These are phyloP conservation scores for Geotrichum carabidarum DNA, from an alignment of 1,139 yeast species.

Conservation along the genomic window DNA sequence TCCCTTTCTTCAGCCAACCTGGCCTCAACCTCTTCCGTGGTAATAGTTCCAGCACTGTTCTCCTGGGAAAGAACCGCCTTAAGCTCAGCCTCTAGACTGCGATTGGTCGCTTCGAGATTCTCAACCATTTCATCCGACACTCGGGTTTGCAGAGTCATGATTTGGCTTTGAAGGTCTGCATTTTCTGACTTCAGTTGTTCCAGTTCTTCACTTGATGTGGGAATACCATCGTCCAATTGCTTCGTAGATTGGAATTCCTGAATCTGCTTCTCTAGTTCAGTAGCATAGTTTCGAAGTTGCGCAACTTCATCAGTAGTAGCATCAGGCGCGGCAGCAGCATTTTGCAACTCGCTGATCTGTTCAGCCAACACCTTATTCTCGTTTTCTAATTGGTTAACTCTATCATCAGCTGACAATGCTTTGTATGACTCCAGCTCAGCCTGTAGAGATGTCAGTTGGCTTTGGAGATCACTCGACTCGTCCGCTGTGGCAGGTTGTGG, in stretches of 20 bases:
- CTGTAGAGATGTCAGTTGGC: constrained; percentile 30
- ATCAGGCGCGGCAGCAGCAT: constrained; percentile 24
- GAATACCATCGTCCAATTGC: constrained; percentile 21
- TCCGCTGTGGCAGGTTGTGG: no score
- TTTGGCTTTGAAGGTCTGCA: constrained; percentile 24
- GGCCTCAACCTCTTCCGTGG: neutral
- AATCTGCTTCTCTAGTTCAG: constrained; percentile 27
- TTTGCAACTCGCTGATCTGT: constrained; percentile 22
- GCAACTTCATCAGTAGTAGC: constrained; percentile 23
- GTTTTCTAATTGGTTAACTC: constrained; percentile 1
- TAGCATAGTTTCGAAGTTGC: constrained; percentile 30
- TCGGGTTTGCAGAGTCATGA: constrained; percentile 22
- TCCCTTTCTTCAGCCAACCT: constrained; percentile 9
- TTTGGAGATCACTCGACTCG: constrained; percentile 25
- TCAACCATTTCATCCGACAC: constrained; percentile 17
- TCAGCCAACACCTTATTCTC: constrained; percentile 5
- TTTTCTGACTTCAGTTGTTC: constrained; percentile 22
- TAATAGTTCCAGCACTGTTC: constrained; percentile 24
- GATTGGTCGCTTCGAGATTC: constrained; percentile 4
- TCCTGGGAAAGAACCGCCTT: neutral
- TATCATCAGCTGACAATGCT: neutral
- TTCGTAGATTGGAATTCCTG: constrained; percentile 7
- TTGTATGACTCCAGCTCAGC: constrained; percentile 25
- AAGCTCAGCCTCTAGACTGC: neutral
- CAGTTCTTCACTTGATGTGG: constrained; percentile 4